Conservation (phyloP, 306 rosid genomes). For the Dalbergia oliveri region DNA sequence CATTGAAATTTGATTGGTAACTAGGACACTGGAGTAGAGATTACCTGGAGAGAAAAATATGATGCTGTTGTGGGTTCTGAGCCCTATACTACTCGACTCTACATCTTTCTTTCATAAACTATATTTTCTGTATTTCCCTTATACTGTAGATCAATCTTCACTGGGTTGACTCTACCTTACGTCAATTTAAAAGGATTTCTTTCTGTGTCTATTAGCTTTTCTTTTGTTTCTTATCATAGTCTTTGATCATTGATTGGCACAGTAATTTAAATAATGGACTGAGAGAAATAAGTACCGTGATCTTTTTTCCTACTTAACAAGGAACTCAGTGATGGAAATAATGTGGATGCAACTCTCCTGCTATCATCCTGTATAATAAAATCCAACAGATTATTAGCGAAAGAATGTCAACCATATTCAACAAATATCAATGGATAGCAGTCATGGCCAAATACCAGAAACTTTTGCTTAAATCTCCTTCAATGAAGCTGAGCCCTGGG, state of each 20-base stretch:
- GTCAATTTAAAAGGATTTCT: too few species aligned
- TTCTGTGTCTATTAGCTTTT: too few species aligned
- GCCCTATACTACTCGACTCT: too few species aligned
- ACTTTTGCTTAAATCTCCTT: conserved; percentile 13
- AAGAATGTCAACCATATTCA: conserved; percentile 3
- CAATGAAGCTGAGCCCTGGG: not conserved
- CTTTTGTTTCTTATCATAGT: not conserved
- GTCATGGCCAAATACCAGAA: not conserved
- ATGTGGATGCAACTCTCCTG: conserved; percentile 76
- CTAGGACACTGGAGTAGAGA: too few species aligned
- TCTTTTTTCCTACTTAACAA: conserved; percentile 81
- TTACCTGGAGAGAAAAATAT: too few species aligned
- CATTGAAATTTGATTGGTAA: too few species aligned
- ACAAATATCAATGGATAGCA: not conserved
- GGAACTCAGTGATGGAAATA: conserved; percentile 80
- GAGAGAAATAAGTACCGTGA: conserved; percentile 67
- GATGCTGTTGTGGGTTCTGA: too few species aligned
- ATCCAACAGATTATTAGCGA: conserved; percentile 34
- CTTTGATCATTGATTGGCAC: conserved; percentile 6
- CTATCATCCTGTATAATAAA: conserved; percentile 79
- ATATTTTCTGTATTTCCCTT: too few species aligned
- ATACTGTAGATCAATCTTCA: too few species aligned
- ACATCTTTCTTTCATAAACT: too few species aligned
- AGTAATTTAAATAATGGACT: conserved; percentile 25
- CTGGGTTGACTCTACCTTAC: too few species aligned